A percentile compares a stretch with the other conserved stretches of the same genome.
Evolutionary conservation across 495 filamentous ascomycete species (phyloP).

Genomic region (Trichoderma asperelloides): DNA sequence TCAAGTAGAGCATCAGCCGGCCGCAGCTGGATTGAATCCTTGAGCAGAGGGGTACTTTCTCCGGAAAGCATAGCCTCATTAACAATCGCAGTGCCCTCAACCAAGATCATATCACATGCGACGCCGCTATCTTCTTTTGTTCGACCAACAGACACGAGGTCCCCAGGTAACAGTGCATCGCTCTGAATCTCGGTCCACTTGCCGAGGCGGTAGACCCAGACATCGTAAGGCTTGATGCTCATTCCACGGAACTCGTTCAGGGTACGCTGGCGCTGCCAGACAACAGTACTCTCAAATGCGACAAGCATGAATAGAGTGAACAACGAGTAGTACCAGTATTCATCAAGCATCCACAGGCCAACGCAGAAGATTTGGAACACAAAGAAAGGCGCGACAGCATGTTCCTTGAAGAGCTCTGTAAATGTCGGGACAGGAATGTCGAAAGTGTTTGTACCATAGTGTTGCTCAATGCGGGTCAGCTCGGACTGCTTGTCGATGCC

Average conservation of each 20-base stretch:
- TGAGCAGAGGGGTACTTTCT: constrained; percentile 92
- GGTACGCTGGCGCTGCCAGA: constrained; percentile 98
- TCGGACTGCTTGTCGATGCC: constrained; percentile 65
- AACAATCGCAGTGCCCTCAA: constrained; percentile 93
- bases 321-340: constrained; percentile 99
- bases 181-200: constrained; percentile 87
- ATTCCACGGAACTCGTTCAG: constrained; percentile 95
- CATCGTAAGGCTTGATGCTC: constrained; percentile 96
- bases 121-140: constrained; percentile 97
- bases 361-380: constrained; percentile 99
- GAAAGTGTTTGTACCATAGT: constrained; percentile 95
- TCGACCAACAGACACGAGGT: constrained; percentile 85
- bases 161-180: constrained; percentile 91
- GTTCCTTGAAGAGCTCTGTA: constrained; percentile 92
- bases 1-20: constrained; percentile 80
- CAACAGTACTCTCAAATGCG: constrained; percentile 94
- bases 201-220: constrained; percentile 77
- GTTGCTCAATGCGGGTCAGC: constrained; percentile 67
- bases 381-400: constrained; percentile 98
- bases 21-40: constrained; percentile 90
- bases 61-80: constrained; percentile 99
- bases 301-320: constrained; percentile 99
- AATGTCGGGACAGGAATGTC: constrained; percentile 97
- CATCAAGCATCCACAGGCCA: constrained; percentile 96
- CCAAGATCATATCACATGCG: constrained; percentile 90